A percentile compares a stretch with the other conserved stretches of the same genome.
Evolutionary conservation across 768 basidiomycete species (phyloP).

Genomic region (Podaxis carcinomalis): DNA sequence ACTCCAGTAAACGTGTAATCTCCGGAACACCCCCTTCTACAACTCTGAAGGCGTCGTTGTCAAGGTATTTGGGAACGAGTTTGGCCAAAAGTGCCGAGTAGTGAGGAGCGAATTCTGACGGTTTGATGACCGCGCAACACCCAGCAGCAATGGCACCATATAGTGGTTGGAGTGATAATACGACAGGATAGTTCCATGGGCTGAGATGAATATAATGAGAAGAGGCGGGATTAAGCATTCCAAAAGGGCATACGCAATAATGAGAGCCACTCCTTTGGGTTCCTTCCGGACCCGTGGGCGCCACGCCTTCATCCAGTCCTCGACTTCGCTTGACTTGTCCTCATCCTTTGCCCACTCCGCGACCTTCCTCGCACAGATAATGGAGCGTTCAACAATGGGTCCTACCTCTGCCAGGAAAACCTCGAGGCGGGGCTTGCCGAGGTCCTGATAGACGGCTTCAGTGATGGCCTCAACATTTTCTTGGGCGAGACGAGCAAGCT

Average conservation of each 20-base stretch:
- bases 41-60: conserved; percentile 45
- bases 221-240: not conserved
- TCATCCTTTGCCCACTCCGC: conserved; percentile 55
- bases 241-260: conserved; percentile 48
- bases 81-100: conserved; percentile 46
- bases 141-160: conserved; percentile 75
- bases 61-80: conserved; percentile 48
- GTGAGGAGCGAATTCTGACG: conserved; percentile 55
- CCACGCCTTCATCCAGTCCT: conserved; percentile 46
- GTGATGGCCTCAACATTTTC: conserved; percentile 55
- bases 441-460: conserved; percentile 43
- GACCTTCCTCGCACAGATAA: conserved; percentile 43
- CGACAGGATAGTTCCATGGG: conserved; percentile 66
- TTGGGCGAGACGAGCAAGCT: conserved; percentile 56
- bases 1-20: conserved; percentile 45
- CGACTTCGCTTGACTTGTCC: conserved; percentile 29
- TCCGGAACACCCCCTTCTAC: conserved; percentile 59
- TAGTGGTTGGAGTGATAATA: conserved; percentile 53
- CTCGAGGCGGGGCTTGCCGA: conserved; percentile 45
- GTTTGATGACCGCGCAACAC: conserved; percentile 62
- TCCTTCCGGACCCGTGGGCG: conserved; percentile 47
- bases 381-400: conserved; percentile 33
- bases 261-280: conserved; percentile 59
- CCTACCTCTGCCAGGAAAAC: conserved; percentile 41
- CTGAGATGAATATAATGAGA: conserved; percentile 22